A percentile compares a stretch with the other conserved stretches of the same genome.
Conservation (phyloP, 805 yeast species). For the Yarrowia hollandica region DNA sequence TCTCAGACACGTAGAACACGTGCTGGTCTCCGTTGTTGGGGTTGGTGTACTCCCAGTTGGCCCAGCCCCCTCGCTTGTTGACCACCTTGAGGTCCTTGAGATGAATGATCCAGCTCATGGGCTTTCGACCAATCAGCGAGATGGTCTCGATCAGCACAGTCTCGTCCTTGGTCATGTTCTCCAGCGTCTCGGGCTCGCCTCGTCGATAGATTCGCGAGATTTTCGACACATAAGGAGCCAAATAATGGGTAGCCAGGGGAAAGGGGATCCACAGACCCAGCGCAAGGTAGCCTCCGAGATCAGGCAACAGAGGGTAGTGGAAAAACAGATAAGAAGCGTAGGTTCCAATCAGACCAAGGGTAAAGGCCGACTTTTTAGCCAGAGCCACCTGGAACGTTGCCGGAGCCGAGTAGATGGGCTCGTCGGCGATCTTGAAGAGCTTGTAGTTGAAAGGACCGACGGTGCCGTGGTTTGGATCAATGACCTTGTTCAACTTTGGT, state of each 20-base stretch:
- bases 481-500: neutral
- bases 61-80: slow-evolving; percentile 51
- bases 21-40: slow-evolving; percentile 39
- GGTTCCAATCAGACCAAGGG: slow-evolving; percentile 22
- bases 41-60: slow-evolving; percentile 46
- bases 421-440: slow-evolving; percentile 22
- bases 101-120: slow-evolving; percentile 60
- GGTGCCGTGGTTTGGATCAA: neutral
- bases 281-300: slow-evolving; percentile 3
- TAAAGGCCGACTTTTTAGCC: slow-evolving; percentile 16
- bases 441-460: neutral
- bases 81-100: slow-evolving; percentile 50
- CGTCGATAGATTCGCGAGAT: slow-evolving; percentile 69
- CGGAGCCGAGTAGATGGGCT: slow-evolving; percentile 20
- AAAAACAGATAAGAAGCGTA: slow-evolving; percentile 14
- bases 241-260: neutral
- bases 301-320: slow-evolving; percentile 15
- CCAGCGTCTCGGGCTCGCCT: slow-evolving; percentile 61
- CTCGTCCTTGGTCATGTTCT: slow-evolving; percentile 61
- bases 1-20: slow-evolving; percentile 63
- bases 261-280: slow-evolving; percentile 23
- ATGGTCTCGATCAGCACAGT: slow-evolving; percentile 66
- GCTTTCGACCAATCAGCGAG: slow-evolving; percentile 62
- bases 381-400: slow-evolving; percentile 24
- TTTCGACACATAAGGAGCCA: slow-evolving; percentile 62